These are phyloP conservation scores for Ceratocystiopsis brevicomis DNA, from an alignment of 2,329 filamentous ascomycete species.

Conservation along the genomic window DNA sequence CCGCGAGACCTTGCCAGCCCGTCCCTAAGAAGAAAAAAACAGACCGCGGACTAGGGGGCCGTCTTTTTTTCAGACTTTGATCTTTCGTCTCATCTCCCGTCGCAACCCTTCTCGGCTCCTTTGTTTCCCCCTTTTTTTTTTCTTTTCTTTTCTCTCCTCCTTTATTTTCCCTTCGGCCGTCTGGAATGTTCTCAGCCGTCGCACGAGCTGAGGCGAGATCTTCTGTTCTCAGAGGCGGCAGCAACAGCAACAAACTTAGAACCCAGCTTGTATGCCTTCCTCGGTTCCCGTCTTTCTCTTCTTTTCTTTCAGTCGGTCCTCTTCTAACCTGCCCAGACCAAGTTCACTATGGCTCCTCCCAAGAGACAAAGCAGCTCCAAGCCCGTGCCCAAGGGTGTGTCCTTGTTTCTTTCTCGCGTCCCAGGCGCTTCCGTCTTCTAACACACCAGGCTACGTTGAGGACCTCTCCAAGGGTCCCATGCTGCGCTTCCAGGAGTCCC, in stretches of 20 bases:
- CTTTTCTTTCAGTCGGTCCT: background rate
- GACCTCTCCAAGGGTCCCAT: conserved; percentile 62
- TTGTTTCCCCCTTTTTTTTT: background rate
- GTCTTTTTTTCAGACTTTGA: background rate
- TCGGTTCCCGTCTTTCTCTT: background rate
- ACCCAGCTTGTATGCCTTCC: conserved; percentile 5
- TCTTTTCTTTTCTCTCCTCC: background rate
- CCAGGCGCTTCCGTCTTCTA: background rate
- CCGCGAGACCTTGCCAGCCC: background rate
- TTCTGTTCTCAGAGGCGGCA: conserved; percentile 14
- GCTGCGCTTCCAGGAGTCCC: conserved; percentile 73
- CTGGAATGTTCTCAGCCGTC: conserved; percentile 19
- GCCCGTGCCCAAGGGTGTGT: conserved; percentile 8
- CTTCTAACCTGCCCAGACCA: conserved; percentile 5
- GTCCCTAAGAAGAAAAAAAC: background rate
- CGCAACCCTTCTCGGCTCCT: background rate
- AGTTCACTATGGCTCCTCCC: conserved; percentile 30
- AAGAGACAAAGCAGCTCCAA: conserved; percentile 37
- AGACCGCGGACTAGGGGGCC: too few species aligned
- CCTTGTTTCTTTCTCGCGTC: conserved; percentile 27
- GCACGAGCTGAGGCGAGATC: conserved; percentile 19
- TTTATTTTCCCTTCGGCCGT: conserved; percentile 2
- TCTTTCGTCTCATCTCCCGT: background rate
- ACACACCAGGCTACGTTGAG: conserved; percentile 53
- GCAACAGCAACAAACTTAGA: conserved; percentile 8